Conservation (phyloP, 345 rosid genomes). For the Melaleuca alternifolia region DNA sequence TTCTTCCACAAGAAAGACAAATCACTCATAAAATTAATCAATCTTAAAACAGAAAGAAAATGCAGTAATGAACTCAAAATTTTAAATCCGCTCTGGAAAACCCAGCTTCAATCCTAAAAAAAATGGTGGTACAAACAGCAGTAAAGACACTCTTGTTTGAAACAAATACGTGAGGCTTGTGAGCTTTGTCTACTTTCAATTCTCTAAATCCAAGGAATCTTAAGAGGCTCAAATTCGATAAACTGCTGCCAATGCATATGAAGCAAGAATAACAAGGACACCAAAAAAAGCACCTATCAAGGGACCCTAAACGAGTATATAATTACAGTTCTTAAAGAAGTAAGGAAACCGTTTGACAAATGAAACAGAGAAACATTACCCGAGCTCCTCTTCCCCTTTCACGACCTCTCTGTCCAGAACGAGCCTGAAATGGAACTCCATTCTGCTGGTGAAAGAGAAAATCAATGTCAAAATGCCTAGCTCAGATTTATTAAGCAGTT, state of each 20-base stretch:
- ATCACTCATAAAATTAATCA: background rate
- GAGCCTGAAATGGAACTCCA: conserved; percentile 47
- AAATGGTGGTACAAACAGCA: background rate
- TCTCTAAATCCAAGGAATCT: background rate
- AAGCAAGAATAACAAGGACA: background rate
- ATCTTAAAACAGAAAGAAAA: background rate
- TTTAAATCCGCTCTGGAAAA: background rate
- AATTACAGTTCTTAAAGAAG: background rate
- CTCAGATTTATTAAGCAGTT: background rate
- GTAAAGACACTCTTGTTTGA: background rate
- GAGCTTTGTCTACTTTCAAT: background rate
- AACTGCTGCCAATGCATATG: background rate
- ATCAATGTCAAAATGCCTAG: background rate
- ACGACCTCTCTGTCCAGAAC: conserved; percentile 54
- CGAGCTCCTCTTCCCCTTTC: conserved; percentile 84
- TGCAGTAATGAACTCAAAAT: background rate
- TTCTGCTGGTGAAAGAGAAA: conserved; percentile 29
- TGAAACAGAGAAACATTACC: conserved; percentile 31
- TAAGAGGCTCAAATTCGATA: background rate
- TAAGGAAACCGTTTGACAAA: background rate
- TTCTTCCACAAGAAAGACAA: background rate
- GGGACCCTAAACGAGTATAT: background rate
- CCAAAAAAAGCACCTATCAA: background rate
- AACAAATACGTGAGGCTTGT: background rate
- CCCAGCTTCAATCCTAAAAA: background rate